Percentiles rank a stretch among this genome's conserved stretches.
These are phyloP conservation scores for Eremochloa ophiuroides DNA, from an alignment of 176 grass and related monocot species.

Conservation along the genomic window DNA sequence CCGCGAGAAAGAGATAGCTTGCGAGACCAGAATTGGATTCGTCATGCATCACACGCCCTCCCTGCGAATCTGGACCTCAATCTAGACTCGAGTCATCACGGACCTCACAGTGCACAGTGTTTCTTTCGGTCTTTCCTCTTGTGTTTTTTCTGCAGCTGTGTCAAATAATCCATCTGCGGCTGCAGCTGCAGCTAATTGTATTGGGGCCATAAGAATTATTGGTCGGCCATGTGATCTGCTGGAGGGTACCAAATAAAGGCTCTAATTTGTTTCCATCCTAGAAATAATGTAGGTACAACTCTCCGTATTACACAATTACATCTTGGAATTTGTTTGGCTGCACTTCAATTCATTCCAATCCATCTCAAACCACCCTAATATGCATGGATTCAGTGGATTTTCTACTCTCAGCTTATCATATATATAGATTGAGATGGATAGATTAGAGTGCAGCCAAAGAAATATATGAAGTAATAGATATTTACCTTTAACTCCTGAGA, in stretches of 20 bases:
- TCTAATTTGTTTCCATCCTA: background rate
- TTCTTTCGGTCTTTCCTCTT: background rate
- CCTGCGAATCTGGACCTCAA: background rate
- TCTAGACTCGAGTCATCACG: background rate
- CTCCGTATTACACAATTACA: no score
- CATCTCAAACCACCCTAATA: no score
- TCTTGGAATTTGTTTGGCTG: no score
- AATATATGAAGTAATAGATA: background rate
- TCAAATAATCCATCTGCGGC: background rate
- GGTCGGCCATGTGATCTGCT: slow-evolving; percentile 17
- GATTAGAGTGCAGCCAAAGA: background rate
- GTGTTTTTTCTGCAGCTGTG: slow-evolving; percentile 2
- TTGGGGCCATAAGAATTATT: slow-evolving; percentile 16
- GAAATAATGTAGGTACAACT: background rate
- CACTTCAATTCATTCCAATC: no score
- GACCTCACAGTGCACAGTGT: background rate
- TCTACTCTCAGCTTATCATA: no score
- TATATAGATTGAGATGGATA: no score
- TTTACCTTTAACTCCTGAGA: background rate
- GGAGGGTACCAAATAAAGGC: background rate
- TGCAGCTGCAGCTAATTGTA: no score
- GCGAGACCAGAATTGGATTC: slow-evolving; percentile 4
- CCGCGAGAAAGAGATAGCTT: background rate
- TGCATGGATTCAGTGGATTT: no score
- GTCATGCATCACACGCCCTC: background rate